Base-by-base conservation (phyloP, 2,329 filamentous ascomycete species). In the Trichoderma polysporum region DNA sequence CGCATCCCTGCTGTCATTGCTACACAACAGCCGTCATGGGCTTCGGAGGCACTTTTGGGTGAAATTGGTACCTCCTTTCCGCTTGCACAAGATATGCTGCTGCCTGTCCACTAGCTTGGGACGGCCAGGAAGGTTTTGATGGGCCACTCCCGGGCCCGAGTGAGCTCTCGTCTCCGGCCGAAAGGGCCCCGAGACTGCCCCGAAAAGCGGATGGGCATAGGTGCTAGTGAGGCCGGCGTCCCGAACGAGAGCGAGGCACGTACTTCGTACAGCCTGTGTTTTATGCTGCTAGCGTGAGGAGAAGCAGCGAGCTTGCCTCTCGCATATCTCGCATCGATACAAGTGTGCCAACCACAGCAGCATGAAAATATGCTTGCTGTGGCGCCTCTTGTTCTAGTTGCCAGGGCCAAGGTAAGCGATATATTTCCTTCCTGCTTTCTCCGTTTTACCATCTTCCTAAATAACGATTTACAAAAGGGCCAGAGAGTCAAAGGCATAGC, bases 31-130 rank as follows among this genome's bases (percentile, higher is more conserved):
- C 41, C 62, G 57, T 49, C 65, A 66, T 47, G 65, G 49, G 65
- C 19, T 37, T 66, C 57, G 57, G 65, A 39, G 65, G 64, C 65
- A 61, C 65, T 66, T 66, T 56, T 66, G 65, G 49, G 27, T 25
- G 27, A 22, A 35, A 22, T 47, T 12, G 47, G 45, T 41, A 41
- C 63, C 37, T 47, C 54, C 50, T 39, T 35, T 54, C 61, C 31
- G 35, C 58, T 54, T 35, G 35, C 37, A 35, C 37, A 45, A 29
- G 49, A 47, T 62, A 39, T n/a, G 17, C 17, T 10, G 27, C 27
- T 29, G n/a, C 17, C 17, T n/a, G 9, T n/a, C 9, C 3, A 33
- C 29, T 53, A n/a, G 35, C 61, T 53, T 54, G 50, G 50, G 19
- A 37, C 35, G 59, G 35, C 59, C 17, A 53, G 19, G 17, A 39